These are phyloP conservation scores for Heterobasidion annosum DNA, from an alignment of 1,284 basidiomycete species.

Conservation along the genomic window DNA sequence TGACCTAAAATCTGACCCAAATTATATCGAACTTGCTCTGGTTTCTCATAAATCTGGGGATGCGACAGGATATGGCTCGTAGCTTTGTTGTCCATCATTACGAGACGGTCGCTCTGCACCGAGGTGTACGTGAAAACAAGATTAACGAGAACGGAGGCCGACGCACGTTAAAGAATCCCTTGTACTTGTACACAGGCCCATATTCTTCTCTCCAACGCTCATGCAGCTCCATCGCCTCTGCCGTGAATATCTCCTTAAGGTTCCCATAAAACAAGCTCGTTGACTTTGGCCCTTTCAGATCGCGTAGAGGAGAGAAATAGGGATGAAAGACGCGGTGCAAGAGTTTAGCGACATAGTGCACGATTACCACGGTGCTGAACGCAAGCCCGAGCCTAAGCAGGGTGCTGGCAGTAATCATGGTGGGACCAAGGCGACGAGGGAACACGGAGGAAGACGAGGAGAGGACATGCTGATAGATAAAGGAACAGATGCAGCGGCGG, in stretches of 20 bases:
- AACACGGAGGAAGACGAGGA: no score
- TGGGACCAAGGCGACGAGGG: no score
- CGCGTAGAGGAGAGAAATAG: constrained; percentile 14
- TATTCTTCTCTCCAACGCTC: constrained; percentile 49
- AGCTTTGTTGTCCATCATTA: constrained; percentile 40
- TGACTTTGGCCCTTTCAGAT: constrained; percentile 16
- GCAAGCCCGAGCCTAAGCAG: background rate
- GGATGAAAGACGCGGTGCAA: background rate
- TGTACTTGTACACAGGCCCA: constrained; percentile 39
- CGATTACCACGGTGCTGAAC: background rate
- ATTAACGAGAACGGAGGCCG: background rate
- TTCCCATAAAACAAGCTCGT: constrained; percentile 25
- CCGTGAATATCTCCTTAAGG: constrained; percentile 31
- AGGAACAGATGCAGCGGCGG: no score
- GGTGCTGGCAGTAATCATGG: background rate
- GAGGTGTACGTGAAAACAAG: background rate
- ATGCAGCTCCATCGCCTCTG: constrained; percentile 30
- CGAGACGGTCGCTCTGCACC: constrained; percentile 29
- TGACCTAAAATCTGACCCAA: constrained; percentile 32
- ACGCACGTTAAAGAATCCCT: constrained; percentile 35
- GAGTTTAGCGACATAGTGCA: background rate
- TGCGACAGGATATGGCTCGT: constrained; percentile 40
- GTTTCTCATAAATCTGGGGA: constrained; percentile 35
- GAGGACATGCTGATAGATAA: no score
- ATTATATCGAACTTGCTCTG: constrained; percentile 23